Evolutionary conservation across 768 basidiomycete species (phyloP), one percentile per base, ranked within the genome.

Genomic region (Pisolithus sp.): DNA sequence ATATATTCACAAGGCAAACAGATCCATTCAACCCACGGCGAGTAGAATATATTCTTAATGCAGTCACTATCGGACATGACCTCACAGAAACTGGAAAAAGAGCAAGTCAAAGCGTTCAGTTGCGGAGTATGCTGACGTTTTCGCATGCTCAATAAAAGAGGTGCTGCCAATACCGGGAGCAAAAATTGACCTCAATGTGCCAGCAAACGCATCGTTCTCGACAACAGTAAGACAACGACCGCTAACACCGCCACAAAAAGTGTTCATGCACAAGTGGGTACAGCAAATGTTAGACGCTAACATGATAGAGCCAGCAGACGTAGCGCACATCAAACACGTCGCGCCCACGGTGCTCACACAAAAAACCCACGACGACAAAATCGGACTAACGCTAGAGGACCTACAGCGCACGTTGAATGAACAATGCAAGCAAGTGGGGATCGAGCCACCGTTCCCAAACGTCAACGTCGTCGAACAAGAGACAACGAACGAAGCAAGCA

Each of bases 91-190:
- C 47, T n/a, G 0, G 56, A 53, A 2, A 53, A 74, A 45, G 50
- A 57, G 3, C 17, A 12, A 3, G 69, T 74, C 0, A 20, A 37
- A 0, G 50, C 39, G 0, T 48, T 74, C 0, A 23, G n/a, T 76
- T 0, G 31, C 9, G 0, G 48, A 67, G 39, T 73, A 63, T 47
- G 71, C 73, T 0, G 73, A 76, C 51, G 57, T 66, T 24, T 77
- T 74, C 47, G 71, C 73, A 1, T 58, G 75, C 2, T 62, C 69
- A 0, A 50, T 76, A 8, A 64, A 64, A 23, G 72, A 78, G 50
- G 75, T 77, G 4, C 34, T 39, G 0, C 54, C 57, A 1, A 66
- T 75, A 0, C 41, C 40, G 0, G 40, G 28, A 2, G 23, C 34
- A 9, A 5, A 2, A 17, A 6, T 44, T 2, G 45, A 54, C 18